Evolutionary conservation across 768 basidiomycete genomes (phyloP).

Genomic region (Scleroderma citrinum): DNA sequence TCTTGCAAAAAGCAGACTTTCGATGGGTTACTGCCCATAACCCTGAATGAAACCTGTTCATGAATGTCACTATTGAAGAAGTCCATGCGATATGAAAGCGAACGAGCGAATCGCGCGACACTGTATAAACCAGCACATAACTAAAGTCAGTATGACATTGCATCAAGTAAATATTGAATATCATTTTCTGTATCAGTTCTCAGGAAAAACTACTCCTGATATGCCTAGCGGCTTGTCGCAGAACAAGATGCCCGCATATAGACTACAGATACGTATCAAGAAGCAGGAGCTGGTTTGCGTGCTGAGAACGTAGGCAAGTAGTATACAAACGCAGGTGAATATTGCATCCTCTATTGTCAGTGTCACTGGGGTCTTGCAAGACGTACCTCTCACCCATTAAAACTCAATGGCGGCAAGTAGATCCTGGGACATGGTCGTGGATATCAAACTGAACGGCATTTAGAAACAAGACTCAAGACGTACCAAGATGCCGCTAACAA

Average conservation of each 20-base stretch:
- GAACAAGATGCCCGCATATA: constrained; percentile 25
- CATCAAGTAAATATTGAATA: constrained; percentile 10
- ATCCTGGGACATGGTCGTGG: constrained; percentile 30
- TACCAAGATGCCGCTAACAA: neutral
- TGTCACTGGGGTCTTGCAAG: neutral
- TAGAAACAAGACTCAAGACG: constrained; percentile 14
- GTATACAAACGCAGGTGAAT: constrained; percentile 26
- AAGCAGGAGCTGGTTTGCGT: constrained; percentile 9
- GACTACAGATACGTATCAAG: constrained; percentile 28
- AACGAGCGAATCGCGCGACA: constrained; percentile 24
- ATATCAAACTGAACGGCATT: constrained; percentile 27
- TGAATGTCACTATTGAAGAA: constrained; percentile 19
- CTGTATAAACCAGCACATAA: constrained; percentile 13
- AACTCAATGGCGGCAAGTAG: constrained; percentile 27
- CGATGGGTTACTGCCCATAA: constrained; percentile 16
- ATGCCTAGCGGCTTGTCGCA: constrained; percentile 5
- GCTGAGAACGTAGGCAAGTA: constrained; percentile 6
- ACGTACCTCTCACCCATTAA: neutral
- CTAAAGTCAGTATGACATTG: neutral
- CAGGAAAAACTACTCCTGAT: constrained; percentile 16
- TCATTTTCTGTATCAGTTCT: constrained; percentile 25
- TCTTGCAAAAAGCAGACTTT: constrained; percentile 4
- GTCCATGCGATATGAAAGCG: constrained; percentile 28
- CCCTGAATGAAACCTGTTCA: constrained; percentile 9
- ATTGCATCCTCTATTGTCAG: no score